phyloP scores from a whole-genome alignment of 1,139 yeast species.

The Hyphopichia khmerensis region DNA sequence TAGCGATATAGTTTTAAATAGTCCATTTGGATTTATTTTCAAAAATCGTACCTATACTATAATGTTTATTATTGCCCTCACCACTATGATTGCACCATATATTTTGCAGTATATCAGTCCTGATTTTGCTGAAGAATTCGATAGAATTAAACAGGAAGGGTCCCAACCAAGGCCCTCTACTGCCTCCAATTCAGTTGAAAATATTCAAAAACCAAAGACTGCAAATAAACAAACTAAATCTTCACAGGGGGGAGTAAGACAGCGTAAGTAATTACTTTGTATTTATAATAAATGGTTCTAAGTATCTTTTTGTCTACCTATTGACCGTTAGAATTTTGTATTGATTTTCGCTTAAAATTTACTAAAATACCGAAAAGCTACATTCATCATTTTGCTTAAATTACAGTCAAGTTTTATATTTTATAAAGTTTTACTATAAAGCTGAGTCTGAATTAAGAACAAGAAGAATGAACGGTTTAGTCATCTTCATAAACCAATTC shows the following conservation, averaged over 20 bases:
- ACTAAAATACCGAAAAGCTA: no score
- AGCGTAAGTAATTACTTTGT: background rate
- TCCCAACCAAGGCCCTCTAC: background rate
- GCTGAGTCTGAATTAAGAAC: no score
- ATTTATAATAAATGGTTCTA: background rate
- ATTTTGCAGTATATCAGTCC: constrained; percentile 33
- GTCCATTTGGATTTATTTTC: constrained; percentile 48
- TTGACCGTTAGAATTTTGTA: no score
- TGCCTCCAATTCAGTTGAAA: background rate
- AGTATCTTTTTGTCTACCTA: no score
- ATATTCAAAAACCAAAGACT: background rate
- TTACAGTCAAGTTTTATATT: no score
- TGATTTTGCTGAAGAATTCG: constrained; percentile 35
- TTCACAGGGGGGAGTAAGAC: background rate
- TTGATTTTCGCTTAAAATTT: no score
- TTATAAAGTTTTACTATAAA: no score
- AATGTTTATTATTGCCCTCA: constrained; percentile 27
- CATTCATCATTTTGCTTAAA: no score
- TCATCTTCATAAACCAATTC: constrained; percentile 18
- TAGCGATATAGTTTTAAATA: constrained; percentile 31
- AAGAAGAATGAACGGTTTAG: background rate
- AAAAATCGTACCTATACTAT: constrained; percentile 35
- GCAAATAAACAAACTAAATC: background rate
- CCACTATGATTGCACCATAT: constrained; percentile 37
- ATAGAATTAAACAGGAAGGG: constrained; percentile 24